Conservation (phyloP, 129 eudicot genomes). For the Ambrosia artemisiifolia region DNA sequence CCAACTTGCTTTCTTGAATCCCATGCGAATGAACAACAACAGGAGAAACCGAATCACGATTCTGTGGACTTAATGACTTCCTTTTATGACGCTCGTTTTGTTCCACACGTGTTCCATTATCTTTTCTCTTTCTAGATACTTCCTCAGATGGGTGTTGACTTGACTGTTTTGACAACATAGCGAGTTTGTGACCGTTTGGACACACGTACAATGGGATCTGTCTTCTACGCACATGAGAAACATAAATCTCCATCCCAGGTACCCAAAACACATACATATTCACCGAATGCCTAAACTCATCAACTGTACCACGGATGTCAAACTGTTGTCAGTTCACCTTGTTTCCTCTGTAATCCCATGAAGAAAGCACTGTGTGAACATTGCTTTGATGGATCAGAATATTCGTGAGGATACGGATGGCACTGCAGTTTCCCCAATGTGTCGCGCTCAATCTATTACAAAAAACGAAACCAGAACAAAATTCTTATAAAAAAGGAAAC, state of each 20-base stretch:
- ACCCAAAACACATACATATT: slow-evolving; percentile 66
- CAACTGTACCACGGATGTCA: slow-evolving; percentile 82
- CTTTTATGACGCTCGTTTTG: slow-evolving; percentile 37
- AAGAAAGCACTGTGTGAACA: slow-evolving; percentile 74
- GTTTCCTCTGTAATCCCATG: slow-evolving; percentile 86
- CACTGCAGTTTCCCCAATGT: slow-evolving; percentile 82
- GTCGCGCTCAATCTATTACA: slow-evolving; percentile 84
- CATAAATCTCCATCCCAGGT: too few species aligned
- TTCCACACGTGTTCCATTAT: slow-evolving; percentile 28
- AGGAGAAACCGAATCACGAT: slow-evolving; percentile 50
- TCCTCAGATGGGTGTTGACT: slow-evolving; percentile 36
- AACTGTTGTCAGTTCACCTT: slow-evolving; percentile 83
- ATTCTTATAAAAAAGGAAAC: neutral
- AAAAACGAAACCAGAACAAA: neutral
- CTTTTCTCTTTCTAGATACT: slow-evolving; percentile 45
- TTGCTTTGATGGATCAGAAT: slow-evolving; percentile 48
- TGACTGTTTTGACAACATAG: slow-evolving; percentile 26
- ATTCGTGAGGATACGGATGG: slow-evolving; percentile 92
- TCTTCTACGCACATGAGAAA: too few species aligned
- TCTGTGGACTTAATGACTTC: slow-evolving; percentile 39
- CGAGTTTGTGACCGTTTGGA: slow-evolving; percentile 56
- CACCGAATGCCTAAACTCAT: slow-evolving; percentile 74
- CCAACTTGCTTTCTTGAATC: too few species aligned
- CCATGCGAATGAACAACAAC: slow-evolving; percentile 46
- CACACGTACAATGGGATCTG: too few species aligned